Evolutionary conservation across 306 rosid genomes (phyloP).

Genomic region (Herpetospermum pedunculosum): DNA sequence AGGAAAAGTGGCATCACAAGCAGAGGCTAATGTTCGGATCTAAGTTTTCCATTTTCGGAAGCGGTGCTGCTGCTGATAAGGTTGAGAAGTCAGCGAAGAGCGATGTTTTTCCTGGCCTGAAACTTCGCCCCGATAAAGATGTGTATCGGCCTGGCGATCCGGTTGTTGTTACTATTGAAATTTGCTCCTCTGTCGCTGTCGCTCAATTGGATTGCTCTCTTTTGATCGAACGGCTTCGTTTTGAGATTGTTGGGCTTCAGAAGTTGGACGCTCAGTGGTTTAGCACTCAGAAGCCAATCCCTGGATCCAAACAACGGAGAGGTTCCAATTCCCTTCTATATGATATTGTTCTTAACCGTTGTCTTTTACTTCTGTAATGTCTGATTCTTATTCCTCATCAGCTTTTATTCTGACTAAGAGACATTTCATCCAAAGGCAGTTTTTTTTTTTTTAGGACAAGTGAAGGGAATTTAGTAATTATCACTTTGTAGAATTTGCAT

Average conservation of each 20-base stretch:
- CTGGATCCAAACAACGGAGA: constrained; percentile 74
- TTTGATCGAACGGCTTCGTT: constrained; percentile 63
- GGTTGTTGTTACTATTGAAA: constrained; percentile 54
- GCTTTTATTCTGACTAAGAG: neutral
- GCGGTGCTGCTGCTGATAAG: constrained; percentile 31
- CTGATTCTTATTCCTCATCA: neutral
- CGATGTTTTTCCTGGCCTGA: constrained; percentile 35
- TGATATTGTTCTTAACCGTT: neutral
- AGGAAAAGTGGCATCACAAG: constrained; percentile 1
- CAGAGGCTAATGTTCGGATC: constrained; percentile 44
- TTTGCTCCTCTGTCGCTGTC: constrained; percentile 29
- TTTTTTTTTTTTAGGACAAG: neutral
- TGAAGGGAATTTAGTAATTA: neutral
- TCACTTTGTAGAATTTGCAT: neutral
- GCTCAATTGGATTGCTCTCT: constrained; percentile 31
- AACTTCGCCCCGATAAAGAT: constrained; percentile 62
- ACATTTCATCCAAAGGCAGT: neutral
- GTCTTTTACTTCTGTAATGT: neutral
- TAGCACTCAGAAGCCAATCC: constrained; percentile 63
- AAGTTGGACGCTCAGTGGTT: constrained; percentile 90
- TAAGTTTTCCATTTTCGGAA: constrained; percentile 51
- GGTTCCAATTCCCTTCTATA: constrained; percentile 22
- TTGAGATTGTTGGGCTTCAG: constrained; percentile 77
- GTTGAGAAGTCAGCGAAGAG: constrained; percentile 15
- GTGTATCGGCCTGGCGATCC: constrained; percentile 92